phyloP scores from a whole-genome alignment of 1,284 basidiomycete species.

The Malassezia dermatis region DNA sequence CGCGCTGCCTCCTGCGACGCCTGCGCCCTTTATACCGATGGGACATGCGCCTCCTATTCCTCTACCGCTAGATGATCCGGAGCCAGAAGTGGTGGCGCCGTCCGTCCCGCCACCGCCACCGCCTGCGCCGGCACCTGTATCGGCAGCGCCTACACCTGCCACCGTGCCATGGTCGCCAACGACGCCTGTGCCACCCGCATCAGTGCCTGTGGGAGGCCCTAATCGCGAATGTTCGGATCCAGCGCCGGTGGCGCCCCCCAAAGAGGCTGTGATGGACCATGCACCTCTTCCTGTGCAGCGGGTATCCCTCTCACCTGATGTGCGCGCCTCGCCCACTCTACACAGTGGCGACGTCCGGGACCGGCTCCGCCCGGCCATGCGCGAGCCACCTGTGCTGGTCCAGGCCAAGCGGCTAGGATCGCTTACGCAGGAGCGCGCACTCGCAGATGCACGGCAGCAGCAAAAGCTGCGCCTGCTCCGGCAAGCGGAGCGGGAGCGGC shows the following conservation, averaged over 20 bases:
- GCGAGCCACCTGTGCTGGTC: not conserved
- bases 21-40: not conserved
- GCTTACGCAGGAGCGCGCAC: slow-evolving; percentile 26
- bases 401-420: slow-evolving; percentile 24
- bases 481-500: slow-evolving; percentile 26
- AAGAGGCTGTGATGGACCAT: not conserved
- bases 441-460: slow-evolving; percentile 37
- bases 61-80: not conserved
- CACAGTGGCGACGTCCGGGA: not conserved
- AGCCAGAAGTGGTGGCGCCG: not conserved
- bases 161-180: not conserved
- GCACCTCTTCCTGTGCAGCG: not conserved
- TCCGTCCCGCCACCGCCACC: not conserved
- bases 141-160: not conserved
- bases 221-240: not conserved
- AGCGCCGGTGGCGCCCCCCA: not conserved
- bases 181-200: not conserved
- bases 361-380: not conserved
- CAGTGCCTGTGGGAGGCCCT: not conserved
- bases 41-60: not conserved
- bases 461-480: slow-evolving; percentile 41
- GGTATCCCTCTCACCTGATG: not conserved
- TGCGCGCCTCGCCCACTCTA: not conserved
- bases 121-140: not conserved
- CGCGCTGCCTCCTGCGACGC: not conserved